Evolutionary conservation across 495 filamentous ascomycete genomes (phyloP), one percentile per base, ranked within the genome.

Genomic region (Neurospora tetrasperma): DNA sequence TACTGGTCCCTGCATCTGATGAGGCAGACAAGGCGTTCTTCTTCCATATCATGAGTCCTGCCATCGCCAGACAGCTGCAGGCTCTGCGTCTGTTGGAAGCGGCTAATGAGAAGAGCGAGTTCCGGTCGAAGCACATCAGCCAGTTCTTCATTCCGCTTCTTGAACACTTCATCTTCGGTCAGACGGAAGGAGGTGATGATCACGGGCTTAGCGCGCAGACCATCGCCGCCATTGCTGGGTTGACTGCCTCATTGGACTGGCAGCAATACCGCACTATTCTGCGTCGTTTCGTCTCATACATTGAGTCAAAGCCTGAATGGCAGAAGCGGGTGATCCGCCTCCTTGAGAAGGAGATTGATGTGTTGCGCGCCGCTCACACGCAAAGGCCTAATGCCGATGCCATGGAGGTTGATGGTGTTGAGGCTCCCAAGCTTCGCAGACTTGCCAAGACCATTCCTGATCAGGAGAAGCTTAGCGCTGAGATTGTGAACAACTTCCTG

Each of bases 121-220:
- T 98, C 35, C 86, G 85, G 66, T 91, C 92, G 76, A 87, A 88
- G 54, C 95, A 97, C 76, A 86, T 97, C 74, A 89, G 90, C 76
- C 90, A 94, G 48, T 91, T 97, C 79, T 93, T 98, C 78, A 86
- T 98, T 39, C 96, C 96, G 1, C 86, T 98, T 12, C 86, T 97
- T 20, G 96, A 99, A 78, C 94, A 97, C 79, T 98, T 97, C 77
- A 88, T 97, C 35, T 95, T 98, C 76, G 90, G 93, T 75, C 86
- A 88, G 71, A 88, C 88, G 18, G 92, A 89, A 35, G 90, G 92
- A 69, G 91, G 91, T 73, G 90, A 89, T 74, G 92, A 91, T 11
- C 91, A 97, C 75, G 96, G 94, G 70, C 82, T 98, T 70, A 89
- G 91, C 43, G 92, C 92, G 5, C 94, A 97, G 79, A 88, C 94